Evolutionary conservation across 2,329 filamentous ascomycete species (phyloP).

Genomic region (Xylaria sp.): DNA sequence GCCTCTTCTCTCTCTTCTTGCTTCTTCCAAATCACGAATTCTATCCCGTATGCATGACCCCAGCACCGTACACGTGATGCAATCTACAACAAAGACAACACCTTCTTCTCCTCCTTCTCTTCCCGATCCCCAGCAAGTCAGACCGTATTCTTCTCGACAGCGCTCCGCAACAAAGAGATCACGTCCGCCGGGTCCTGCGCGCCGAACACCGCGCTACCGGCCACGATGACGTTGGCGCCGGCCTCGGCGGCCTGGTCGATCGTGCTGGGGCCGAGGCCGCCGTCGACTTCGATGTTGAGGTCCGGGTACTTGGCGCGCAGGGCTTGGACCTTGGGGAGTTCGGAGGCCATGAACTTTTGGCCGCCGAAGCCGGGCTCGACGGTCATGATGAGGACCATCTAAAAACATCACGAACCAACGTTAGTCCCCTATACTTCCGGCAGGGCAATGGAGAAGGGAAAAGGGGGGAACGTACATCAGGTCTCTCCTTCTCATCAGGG

Average conservation of each 20-base stretch:
- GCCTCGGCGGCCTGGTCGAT: slow-evolving; percentile 93
- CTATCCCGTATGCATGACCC: not conserved
- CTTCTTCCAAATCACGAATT: not conserved
- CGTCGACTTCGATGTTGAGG: slow-evolving; percentile 95
- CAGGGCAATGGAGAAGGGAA: not conserved
- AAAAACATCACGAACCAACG: not conserved
- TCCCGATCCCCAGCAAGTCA: not conserved
- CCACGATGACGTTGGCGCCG: slow-evolving; percentile 96
- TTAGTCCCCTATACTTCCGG: not conserved
- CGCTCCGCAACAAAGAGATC: slow-evolving; percentile 71
- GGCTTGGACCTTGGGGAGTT: slow-evolving; percentile 87
- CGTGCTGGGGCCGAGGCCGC: slow-evolving; percentile 79
- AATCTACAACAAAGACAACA: not conserved
- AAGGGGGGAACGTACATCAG: slow-evolving; percentile 63
- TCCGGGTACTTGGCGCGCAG: slow-evolving; percentile 81
- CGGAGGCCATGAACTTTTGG: slow-evolving; percentile 96
- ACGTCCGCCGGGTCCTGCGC: slow-evolving; percentile 83
- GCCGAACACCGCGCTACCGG: slow-evolving; percentile 91
- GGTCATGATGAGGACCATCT: slow-evolving; percentile 99
- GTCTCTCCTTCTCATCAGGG: slow-evolving; percentile 65
- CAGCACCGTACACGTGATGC: not conserved
- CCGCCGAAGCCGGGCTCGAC: slow-evolving; percentile 96
- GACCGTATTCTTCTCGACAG: slow-evolving; percentile 59
- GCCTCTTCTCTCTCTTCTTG: too few relatives aligned
- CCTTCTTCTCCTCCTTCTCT: too few relatives aligned